Evolutionary conservation across 306 rosid genomes (phyloP).

Genomic region (Casuarina cunninghamiana): DNA sequence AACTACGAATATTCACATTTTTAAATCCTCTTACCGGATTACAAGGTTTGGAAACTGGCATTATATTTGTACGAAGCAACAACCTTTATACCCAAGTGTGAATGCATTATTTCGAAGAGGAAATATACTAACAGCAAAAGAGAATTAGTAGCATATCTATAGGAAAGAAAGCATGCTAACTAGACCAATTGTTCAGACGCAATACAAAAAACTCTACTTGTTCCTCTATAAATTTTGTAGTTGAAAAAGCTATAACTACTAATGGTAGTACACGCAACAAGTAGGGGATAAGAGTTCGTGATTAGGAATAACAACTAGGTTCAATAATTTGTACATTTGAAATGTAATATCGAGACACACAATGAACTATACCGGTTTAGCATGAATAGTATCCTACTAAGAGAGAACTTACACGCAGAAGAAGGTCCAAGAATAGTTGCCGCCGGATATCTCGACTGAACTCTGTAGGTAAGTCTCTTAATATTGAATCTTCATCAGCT

Average conservation of each 20-base stretch:
- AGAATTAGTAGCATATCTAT: neutral
- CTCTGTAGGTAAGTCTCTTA: conserved; percentile 63
- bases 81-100: neutral
- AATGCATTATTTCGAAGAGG: too few species aligned
- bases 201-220: neutral
- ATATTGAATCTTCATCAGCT: conserved; percentile 79
- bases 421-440: conserved; percentile 86
- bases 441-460: conserved; percentile 86
- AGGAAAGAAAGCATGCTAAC: neutral
- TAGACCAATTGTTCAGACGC: neutral
- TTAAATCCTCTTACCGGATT: neutral
- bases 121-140: neutral
- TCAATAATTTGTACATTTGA: too few species aligned
- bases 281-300: neutral
- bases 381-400: neutral
- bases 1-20: neutral
- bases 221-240: neutral
- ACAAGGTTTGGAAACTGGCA: neutral
- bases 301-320: too few species aligned
- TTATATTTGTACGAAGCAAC: neutral
- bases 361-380: neutral
- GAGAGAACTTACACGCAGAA: conserved; percentile 67
- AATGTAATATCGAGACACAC: neutral
- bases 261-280: neutral
- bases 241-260: too few species aligned